Evolutionary conservation across 345 rosid species (phyloP).

Genomic region (Schrenkiella parvula): DNA sequence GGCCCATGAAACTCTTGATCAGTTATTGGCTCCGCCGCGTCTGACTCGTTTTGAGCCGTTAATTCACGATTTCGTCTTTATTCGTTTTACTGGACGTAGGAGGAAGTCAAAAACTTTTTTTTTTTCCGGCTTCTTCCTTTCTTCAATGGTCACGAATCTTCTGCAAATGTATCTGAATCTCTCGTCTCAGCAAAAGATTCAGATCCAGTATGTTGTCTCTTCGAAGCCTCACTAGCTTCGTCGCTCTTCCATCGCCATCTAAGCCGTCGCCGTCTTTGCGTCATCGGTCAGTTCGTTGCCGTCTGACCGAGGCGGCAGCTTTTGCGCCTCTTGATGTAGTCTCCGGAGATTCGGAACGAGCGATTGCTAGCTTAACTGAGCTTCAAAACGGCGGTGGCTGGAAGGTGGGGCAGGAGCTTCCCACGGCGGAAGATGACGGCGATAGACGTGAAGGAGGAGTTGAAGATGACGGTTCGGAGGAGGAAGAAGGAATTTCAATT

Average conservation of each 20-base stretch:
- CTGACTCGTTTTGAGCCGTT: slow-evolving; percentile 37
- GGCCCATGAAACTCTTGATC: neutral
- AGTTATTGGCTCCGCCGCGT: slow-evolving; percentile 17
- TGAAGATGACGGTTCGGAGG: slow-evolving; percentile 29
- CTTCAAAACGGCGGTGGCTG: slow-evolving; percentile 4
- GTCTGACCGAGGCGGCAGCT: slow-evolving; percentile 8
- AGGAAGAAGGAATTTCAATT: slow-evolving; percentile 52
- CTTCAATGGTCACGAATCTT: slow-evolving; percentile 33
- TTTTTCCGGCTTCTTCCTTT: neutral
- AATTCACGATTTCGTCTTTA: slow-evolving; percentile 32
- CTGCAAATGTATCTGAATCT: slow-evolving; percentile 22
- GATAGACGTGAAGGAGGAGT: slow-evolving; percentile 22
- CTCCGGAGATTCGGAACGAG: slow-evolving; percentile 17
- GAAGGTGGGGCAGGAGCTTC: slow-evolving; percentile 15
- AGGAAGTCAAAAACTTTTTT: slow-evolving; percentile 3
- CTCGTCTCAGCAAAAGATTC: neutral
- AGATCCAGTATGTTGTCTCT: slow-evolving; percentile 36
- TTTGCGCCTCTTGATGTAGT: slow-evolving; percentile 18
- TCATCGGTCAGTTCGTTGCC: slow-evolving; percentile 26
- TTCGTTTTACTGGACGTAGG: slow-evolving; percentile 8
- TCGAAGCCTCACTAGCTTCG: slow-evolving; percentile 38
- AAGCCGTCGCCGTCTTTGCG: slow-evolving; percentile 3
- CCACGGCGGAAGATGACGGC: neutral
- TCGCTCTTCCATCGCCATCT: slow-evolving; percentile 28
- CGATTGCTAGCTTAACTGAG: slow-evolving; percentile 13